Evolutionary conservation across 331 rosid genomes (phyloP).

Genomic region (Telfairia occidentalis): DNA sequence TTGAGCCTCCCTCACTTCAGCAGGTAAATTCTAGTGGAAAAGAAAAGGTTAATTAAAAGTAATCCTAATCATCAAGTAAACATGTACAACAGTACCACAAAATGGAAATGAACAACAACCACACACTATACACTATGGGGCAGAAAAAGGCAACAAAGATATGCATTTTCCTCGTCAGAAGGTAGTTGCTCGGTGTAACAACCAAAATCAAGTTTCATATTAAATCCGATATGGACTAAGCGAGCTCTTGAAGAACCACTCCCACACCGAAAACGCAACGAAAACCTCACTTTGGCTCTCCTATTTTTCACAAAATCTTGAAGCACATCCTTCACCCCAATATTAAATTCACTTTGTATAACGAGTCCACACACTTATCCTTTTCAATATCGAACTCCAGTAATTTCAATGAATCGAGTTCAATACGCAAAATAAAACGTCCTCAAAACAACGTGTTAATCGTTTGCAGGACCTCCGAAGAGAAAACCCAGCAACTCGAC

Average conservation of each 20-base stretch:
- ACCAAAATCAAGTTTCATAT: neutral
- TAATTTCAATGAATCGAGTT: neutral
- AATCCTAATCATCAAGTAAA: constrained; percentile 1
- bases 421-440: neutral
- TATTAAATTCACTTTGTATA: neutral
- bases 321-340: neutral
- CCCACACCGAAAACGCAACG: neutral
- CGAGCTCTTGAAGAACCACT: neutral
- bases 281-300: neutral
- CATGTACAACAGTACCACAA: neutral
- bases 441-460: neutral
- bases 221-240: neutral
- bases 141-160: neutral
- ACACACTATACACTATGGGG: neutral
- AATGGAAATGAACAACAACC: neutral
- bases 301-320: neutral
- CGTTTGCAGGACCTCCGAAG: neutral
- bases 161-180: neutral
- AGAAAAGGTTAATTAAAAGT: neutral
- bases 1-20: constrained; percentile 66
- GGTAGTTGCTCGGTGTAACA: neutral
- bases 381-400: neutral
- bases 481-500: neutral
- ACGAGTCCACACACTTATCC: neutral
- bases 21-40: constrained; percentile 45